Percentiles rank a stretch among this genome's conserved stretches.
phyloP scores from a whole-genome alignment of 2,329 filamentous ascomycete species.

The Tolypocladium nubicola region DNA sequence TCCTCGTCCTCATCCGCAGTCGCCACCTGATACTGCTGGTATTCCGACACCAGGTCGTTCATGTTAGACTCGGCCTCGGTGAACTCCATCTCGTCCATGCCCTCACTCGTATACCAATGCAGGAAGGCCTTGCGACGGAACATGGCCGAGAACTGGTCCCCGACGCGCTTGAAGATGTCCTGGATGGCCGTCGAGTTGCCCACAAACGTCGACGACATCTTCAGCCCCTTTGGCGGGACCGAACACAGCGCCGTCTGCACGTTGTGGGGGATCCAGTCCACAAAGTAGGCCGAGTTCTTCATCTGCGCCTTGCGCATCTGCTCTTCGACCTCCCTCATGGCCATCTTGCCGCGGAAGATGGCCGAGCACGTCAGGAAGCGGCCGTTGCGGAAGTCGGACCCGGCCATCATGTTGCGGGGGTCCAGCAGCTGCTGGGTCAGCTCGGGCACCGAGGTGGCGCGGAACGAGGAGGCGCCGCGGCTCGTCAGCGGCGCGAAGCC shows the following conservation, averaged over 20 bases:
- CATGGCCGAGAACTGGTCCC: constrained; percentile 99
- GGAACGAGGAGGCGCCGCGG: constrained; percentile 78
- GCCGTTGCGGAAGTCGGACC: constrained; percentile 98
- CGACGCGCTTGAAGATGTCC: constrained; percentile 99
- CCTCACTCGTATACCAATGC: constrained; percentile 99
- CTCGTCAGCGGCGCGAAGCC: constrained; percentile 98
- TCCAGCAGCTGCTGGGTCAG: constrained; percentile 99
- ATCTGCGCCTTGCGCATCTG: constrained; percentile 99
- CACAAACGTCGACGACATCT: constrained; percentile 98
- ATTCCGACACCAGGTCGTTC: constrained; percentile 99
- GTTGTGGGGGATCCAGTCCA: constrained; percentile 99
- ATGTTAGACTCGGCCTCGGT: constrained; percentile 99
- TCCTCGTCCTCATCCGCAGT: constrained; percentile 83
- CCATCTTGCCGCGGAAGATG: constrained; percentile 99
- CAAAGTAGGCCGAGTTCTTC: constrained; percentile 99
- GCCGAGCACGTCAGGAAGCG: constrained; percentile 99
- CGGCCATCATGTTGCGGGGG: constrained; percentile 99
- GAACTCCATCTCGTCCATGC: constrained; percentile 99
- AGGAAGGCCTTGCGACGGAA: constrained; percentile 99
- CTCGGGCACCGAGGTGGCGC: constrained; percentile 92
- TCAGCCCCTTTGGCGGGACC: constrained; percentile 91
- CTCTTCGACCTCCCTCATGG: constrained; percentile 99
- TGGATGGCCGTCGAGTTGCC: constrained; percentile 99
- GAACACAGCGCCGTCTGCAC: constrained; percentile 99
- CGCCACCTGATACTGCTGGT: constrained; percentile 99